Evolutionary conservation across 192 early-diverging fungal genomes (phyloP).

Genomic region (Podochytrium sp.): DNA sequence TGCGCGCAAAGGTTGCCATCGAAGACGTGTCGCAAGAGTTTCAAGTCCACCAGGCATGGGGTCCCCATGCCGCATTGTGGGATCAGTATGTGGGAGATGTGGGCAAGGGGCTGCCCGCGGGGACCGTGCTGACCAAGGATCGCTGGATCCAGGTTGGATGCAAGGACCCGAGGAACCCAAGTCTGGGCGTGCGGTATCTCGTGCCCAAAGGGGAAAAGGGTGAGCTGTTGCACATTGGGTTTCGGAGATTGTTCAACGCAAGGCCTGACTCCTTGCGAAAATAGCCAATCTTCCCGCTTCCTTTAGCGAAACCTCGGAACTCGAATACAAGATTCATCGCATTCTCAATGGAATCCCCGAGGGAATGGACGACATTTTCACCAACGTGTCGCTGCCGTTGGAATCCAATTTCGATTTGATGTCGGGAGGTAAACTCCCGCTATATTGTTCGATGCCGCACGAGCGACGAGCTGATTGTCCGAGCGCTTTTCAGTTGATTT

Average conservation of each 20-base stretch:
- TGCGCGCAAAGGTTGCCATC: slow-evolving; percentile 79
- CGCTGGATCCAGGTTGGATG: slow-evolving; percentile 40
- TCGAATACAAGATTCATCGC: slow-evolving; percentile 73
- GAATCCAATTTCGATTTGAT: slow-evolving; percentile 94
- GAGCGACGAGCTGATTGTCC: no score
- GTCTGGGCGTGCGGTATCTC: slow-evolving; percentile 65
- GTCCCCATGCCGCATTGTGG: slow-evolving; percentile 50
- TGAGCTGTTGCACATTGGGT: no score
- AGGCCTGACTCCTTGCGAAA: neutral
- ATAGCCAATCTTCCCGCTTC: slow-evolving; percentile 45
- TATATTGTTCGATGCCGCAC: no score
- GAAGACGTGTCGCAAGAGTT: slow-evolving; percentile 67
- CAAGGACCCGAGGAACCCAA: slow-evolving; percentile 57
- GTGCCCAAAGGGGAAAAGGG: slow-evolving; percentile 5
- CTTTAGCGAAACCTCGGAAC: slow-evolving; percentile 38
- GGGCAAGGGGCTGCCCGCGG: slow-evolving; percentile 21
- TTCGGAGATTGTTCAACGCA: slow-evolving; percentile 37
- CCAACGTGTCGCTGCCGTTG: slow-evolving; percentile 75
- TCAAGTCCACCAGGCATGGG: slow-evolving; percentile 78
- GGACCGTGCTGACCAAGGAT: slow-evolving; percentile 36
- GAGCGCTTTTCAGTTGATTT: slow-evolving; percentile 98
- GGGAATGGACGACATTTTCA: slow-evolving; percentile 80
- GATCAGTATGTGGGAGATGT: neutral
- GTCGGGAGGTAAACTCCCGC: slow-evolving; percentile 67
- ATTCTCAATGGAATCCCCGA: slow-evolving; percentile 89